Base-by-base conservation (phyloP, 495 filamentous ascomycete species). In the Penicillium fimorum region DNA sequence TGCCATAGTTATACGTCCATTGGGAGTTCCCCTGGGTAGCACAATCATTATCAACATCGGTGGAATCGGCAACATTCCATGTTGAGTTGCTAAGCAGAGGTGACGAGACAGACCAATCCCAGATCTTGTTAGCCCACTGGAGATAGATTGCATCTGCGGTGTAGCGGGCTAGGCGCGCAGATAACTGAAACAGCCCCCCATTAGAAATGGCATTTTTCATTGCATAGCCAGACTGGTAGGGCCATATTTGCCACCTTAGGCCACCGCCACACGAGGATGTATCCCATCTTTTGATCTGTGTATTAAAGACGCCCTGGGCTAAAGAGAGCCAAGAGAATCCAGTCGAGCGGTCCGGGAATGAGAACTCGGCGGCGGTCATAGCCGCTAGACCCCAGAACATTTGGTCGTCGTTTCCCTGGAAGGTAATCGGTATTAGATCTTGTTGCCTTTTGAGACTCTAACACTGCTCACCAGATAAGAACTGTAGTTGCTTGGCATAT, bases 241-340 rank as follows among this genome's bases (percentile, higher is more conserved):
- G 65, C 63, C 72, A 82, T 46, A 83, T 79, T 60, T 85, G 82
- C 82, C 82, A 85, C 24, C 73, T 73, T 56, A 84, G 61, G 12
- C 82, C 82, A 43, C 82, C 82, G 10, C 65, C 65, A 52, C 82
- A 85, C 4, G 70, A 67, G 1, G 55, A 51, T 0, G 60, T 70
- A 57, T 84, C 77, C 82, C 82, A 85, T 49, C 79, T 76, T 8
- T 62, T 56, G n/a, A 73, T 79, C 63, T 90, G 87, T 4, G 82
- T 82, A 62, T 92, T 89, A 76, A 89, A 91, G 13, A 90, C 89
- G 50, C 83, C 87, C 73, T 92, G 88, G 4, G 87, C 90, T 1
- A 93, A 79, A 4, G 84, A 82, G 27, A 90, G 76, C 87, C 85
- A 91, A 53, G 85, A 85, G 24, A 81, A 86, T 59, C 84, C 63